Conservation (phyloP, 352 stramenopile genomes). For the Globisporangium spinosum region DNA sequence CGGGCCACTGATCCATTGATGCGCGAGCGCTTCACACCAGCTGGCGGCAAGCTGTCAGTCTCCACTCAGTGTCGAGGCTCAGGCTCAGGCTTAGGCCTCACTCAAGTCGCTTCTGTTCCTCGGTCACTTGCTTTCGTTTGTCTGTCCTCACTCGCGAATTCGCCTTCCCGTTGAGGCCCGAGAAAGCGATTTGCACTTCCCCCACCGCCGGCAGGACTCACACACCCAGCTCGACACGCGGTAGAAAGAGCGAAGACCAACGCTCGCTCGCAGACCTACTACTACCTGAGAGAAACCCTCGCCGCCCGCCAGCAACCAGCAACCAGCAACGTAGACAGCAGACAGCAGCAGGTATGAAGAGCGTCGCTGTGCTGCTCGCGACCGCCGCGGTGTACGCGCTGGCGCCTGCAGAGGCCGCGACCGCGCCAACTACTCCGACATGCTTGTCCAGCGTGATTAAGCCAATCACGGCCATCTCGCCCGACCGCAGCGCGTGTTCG, state of each 20-base stretch:
- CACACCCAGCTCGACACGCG: background rate
- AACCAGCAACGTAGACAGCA: background rate
- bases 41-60: background rate
- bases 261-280: background rate
- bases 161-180: conserved; percentile 1
- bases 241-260: conserved; percentile 1
- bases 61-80: no score
- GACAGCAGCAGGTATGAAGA: background rate
- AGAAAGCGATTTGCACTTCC: background rate
- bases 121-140: background rate
- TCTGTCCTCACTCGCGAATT: conserved; percentile 8
- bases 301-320: background rate
- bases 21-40: background rate
- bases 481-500: conserved; percentile 10
- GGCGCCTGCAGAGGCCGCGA: background rate
- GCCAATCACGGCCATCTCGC: conserved; percentile 9
- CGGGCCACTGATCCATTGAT: background rate
- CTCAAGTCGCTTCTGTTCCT: background rate
- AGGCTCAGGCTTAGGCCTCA: no score
- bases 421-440: background rate
- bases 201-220: conserved; percentile 1
- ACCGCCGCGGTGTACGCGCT: background rate
- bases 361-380: background rate
- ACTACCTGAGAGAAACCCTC: no score
- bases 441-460: conserved; percentile 1